Evolutionary conservation across 1,284 basidiomycete species (phyloP).

Genomic region (Ganoderma resinaceum): DNA sequence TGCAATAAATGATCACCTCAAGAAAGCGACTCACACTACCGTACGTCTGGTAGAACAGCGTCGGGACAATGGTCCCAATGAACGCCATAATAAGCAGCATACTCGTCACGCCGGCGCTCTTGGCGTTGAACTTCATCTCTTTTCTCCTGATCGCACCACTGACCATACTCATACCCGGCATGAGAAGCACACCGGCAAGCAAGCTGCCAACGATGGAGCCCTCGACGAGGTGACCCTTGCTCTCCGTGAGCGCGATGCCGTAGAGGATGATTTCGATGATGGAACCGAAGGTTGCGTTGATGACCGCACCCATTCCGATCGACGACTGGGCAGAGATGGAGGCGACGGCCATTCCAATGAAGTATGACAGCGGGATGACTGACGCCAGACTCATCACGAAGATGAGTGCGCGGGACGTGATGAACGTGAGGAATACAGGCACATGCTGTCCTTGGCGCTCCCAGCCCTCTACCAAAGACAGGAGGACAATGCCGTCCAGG

Average conservation of each 20-base stretch:
- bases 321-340: conserved; percentile 98
- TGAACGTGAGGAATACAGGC: conserved; percentile 68
- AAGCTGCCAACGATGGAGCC: conserved; percentile 96
- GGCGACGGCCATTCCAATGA: conserved; percentile 99
- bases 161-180: conserved; percentile 98
- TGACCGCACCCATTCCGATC: conserved; percentile 99
- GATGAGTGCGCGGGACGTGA: conserved; percentile 83
- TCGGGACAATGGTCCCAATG: conserved; percentile 95
- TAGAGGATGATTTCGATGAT: conserved; percentile 98
- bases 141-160: conserved; percentile 92
- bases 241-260: conserved; percentile 85
- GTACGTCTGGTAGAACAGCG: conserved; percentile 98
- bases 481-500: conserved; percentile 88
- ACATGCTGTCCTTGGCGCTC: conserved; percentile 62
- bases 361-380: conserved; percentile 98
- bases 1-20: conserved; percentile 9
- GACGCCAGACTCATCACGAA: conserved; percentile 89
- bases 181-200: conserved; percentile 93
- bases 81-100: conserved; percentile 99
- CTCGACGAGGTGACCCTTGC: conserved; percentile 95
- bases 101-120: conserved; percentile 97
- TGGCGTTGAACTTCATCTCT: conserved; percentile 98
- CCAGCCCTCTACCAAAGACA: conserved; percentile 70
- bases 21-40: conserved; percentile 79
- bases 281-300: conserved; percentile 99